Percentiles rank a stretch among this genome's conserved stretches.
Conservation (phyloP, 2,329 filamentous ascomycete genomes). For the Ophiobolus disseminans region DNA sequence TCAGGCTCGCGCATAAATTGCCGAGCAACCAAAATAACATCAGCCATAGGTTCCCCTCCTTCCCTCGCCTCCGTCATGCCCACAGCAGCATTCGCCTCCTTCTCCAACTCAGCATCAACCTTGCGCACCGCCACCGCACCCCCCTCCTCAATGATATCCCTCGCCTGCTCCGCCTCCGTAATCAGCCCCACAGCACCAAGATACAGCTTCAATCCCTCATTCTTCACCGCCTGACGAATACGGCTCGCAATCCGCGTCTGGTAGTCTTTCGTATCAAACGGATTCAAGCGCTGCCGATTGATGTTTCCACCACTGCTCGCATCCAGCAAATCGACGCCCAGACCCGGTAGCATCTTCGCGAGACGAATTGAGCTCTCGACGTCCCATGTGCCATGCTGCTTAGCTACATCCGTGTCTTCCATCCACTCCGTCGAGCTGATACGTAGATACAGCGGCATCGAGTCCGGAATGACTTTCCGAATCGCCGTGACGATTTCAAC, state of each 20-base stretch:
- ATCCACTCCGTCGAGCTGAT: constrained; percentile 49
- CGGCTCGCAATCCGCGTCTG: constrained; percentile 58
- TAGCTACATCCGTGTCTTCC: constrained; percentile 41
- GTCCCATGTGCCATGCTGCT: constrained; percentile 49
- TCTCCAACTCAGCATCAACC: constrained; percentile 32
- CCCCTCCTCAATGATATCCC: constrained; percentile 51
- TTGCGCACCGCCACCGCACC: constrained; percentile 26
- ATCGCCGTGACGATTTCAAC: constrained; percentile 52
- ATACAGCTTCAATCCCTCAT: constrained; percentile 50
- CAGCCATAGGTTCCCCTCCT: constrained; percentile 49
- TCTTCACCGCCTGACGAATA: constrained; percentile 51
- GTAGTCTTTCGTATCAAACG: constrained; percentile 55
- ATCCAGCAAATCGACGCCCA: constrained; percentile 56
- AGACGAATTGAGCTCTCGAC: constrained; percentile 49
- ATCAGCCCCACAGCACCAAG: constrained; percentile 63
- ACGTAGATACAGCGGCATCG: constrained; percentile 46
- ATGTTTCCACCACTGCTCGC: constrained; percentile 57
- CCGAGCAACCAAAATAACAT: constrained; percentile 60
- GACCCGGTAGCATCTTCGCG: constrained; percentile 49
- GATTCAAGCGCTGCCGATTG: constrained; percentile 49
- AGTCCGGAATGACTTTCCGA: constrained; percentile 39
- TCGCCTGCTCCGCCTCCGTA: constrained; percentile 60
- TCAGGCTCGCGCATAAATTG: constrained; percentile 64
- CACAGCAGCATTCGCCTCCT: constrained; percentile 40
- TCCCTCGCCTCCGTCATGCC: constrained; percentile 44